Evolutionary conservation across 2,329 filamentous ascomycete species (phyloP), one percentile per base, ranked within the genome.

Genomic region (Helminthosporium solani): DNA sequence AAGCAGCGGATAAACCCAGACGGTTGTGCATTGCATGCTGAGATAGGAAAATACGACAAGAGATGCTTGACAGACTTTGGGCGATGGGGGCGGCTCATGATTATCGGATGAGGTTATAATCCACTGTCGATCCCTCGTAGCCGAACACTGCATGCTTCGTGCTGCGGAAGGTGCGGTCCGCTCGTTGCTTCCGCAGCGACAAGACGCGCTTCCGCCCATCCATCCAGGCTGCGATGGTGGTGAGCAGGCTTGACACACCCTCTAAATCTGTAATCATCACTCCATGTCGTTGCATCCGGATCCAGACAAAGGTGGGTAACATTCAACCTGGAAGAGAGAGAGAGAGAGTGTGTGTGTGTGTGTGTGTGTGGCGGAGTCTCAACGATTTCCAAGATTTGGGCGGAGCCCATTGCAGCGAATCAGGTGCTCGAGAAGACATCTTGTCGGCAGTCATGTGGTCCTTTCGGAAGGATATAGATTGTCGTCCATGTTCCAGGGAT

Each of bases 301-400:
- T 35, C 23, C 21, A 27, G 40, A 15, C 16, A 12, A 23, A 33
- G 37, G 34, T 36, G 40, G 39, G 38, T 38, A 40, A 33, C 43
- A 27, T 45, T 28, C 46, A 31, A 47, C 43, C 37, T 39, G 34
- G 41, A 52, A 52, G 49, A n/a, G n/a, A n/a, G n/a, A n/a, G n/a
- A n/a, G n/a, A n/a, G n/a, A n/a, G n/a, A n/a, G n/a, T n/a, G n/a
- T n/a, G n/a, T n/a, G n/a, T n/a, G n/a, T n/a, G n/a, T n/a, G n/a
- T n/a, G n/a, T n/a, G n/a, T n/a, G n/a, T 49, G 53, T 59, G 52
- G 59, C 57, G 53, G 56, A 53, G 59, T 54, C 55, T 49, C 53
- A 54, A 54, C 53, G 60, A 47, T 42, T n/a, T 44, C 48, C 48
- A 50, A 55, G 41, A 53, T 43, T 42, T 50, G 50, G 48, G 50